Evolutionary conservation across 768 basidiomycete species (phyloP).

Genomic region (Rhodocollybia butyracea): DNA sequence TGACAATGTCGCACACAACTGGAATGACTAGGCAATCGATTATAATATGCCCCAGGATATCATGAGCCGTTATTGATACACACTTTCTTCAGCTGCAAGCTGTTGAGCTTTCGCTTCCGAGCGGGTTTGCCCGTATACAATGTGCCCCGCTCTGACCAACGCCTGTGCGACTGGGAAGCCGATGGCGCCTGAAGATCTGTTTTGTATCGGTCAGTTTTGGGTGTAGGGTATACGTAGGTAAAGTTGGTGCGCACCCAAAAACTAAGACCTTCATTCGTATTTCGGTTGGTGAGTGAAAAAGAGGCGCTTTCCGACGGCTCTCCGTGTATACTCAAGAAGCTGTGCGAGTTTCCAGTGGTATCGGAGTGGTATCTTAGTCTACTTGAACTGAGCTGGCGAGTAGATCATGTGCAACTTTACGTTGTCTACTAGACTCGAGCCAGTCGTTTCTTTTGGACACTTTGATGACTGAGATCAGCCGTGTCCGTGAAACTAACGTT

Average conservation of each 20-base stretch:
- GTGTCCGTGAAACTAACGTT: too few relatives aligned
- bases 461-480: too few relatives aligned
- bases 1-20: conserved; percentile 24
- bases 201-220: background rate
- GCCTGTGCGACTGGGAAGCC: conserved; percentile 42
- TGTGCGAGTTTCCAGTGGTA: too few relatives aligned
- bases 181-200: conserved; percentile 42
- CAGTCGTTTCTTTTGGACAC: too few relatives aligned
- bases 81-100: conserved; percentile 41
- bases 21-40: conserved; percentile 30
- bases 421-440: too few relatives aligned
- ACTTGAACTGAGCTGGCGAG: too few relatives aligned
- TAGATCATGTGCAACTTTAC: too few relatives aligned
- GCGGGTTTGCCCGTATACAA: conserved; percentile 44
- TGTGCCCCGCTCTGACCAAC: conserved; percentile 40
- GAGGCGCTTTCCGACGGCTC: too few relatives aligned
- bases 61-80: conserved; percentile 8
- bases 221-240: background rate
- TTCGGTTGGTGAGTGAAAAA: too few relatives aligned
- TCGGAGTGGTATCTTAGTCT: too few relatives aligned
- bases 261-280: conserved; percentile 28
- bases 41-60: background rate
- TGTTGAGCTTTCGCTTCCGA: conserved; percentile 28
- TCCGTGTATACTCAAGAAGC: too few relatives aligned
- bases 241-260: conserved; percentile 17